Evolutionary conservation across 768 basidiomycete species (phyloP).

Genomic region (Boletus reticuloceps): DNA sequence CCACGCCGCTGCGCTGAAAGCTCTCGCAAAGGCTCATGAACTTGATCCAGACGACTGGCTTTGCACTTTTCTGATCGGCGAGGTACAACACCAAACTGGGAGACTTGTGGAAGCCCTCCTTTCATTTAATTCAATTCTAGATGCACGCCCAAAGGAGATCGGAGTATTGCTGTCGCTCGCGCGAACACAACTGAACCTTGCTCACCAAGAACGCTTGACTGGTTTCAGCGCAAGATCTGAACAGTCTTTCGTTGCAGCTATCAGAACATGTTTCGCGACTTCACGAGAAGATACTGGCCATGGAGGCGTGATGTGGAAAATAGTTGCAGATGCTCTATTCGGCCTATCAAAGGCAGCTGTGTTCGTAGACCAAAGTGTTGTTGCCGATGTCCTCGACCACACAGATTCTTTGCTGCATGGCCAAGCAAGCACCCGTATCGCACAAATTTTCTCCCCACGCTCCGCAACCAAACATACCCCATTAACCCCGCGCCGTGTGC

Average conservation of each 20-base stretch:
- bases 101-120: conserved; percentile 72
- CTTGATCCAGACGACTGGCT: conserved; percentile 81
- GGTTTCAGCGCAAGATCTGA: conserved; percentile 78
- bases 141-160: conserved; percentile 58
- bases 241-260: conserved; percentile 61
- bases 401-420: conserved; percentile 40
- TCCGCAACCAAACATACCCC: conserved; percentile 19
- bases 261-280: conserved; percentile 47
- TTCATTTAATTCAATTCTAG: conserved; percentile 57
- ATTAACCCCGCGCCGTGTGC: conserved; percentile 35
- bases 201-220: conserved; percentile 56
- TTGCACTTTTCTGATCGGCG: conserved; percentile 77
- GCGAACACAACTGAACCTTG: conserved; percentile 70
- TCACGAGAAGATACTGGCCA: conserved; percentile 59
- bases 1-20: conserved; percentile 86
- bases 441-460: conserved; percentile 38
- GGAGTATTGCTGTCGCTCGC: conserved; percentile 72
- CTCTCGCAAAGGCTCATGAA: conserved; percentile 70
- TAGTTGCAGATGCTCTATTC: conserved; percentile 71
- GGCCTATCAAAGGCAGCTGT: conserved; percentile 54
- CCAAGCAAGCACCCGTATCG: conserved; percentile 41
- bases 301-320: conserved; percentile 80
- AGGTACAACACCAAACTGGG: conserved; percentile 78
- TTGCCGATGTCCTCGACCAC: conserved; percentile 34
- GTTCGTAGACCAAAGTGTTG: conserved; percentile 43